A percentile compares a stretch with the other conserved stretches of the same genome.
Conservation (phyloP, 1,284 basidiomycete genomes). For the Fomitopsis pinicola region DNA sequence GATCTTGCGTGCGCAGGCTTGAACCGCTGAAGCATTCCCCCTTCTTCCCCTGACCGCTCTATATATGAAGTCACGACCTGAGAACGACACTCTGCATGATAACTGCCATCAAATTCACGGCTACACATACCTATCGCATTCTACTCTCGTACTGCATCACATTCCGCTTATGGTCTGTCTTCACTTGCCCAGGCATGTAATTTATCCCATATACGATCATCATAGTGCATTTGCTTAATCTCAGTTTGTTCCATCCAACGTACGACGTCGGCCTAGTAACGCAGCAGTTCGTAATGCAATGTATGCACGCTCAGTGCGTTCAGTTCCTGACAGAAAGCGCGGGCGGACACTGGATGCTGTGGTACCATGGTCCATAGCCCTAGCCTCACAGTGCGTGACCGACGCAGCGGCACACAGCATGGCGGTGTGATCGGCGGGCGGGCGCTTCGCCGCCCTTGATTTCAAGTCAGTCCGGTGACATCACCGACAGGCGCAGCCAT, state of each 20-base stretch:
- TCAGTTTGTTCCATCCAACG: too few species aligned
- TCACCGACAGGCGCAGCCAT: background rate
- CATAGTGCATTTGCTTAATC: background rate
- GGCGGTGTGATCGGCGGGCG: background rate
- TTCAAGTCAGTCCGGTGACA: background rate
- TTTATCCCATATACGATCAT: background rate
- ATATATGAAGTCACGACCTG: background rate
- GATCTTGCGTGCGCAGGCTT: slow-evolving; percentile 4
- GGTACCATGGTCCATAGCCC: too few species aligned
- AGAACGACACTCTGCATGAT: background rate
- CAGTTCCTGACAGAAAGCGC: too few species aligned
- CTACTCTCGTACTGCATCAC: background rate
- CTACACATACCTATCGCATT: background rate
- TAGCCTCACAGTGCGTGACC: too few species aligned
- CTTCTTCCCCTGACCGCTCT: background rate
- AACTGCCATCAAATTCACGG: background rate
- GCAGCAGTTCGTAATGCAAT: too few species aligned
- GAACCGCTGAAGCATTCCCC: too few species aligned
- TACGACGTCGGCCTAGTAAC: too few species aligned
- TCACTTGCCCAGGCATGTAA: background rate
- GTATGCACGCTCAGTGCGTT: too few species aligned
- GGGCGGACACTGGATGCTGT: too few species aligned
- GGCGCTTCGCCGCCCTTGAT: background rate
- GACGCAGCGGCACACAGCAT: too few species aligned
- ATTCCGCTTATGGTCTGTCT: background rate